Percentiles rank a stretch among this genome's conserved stretches.
phyloP scores from a whole-genome alignment of 2,329 filamentous ascomycete genomes.

The Dactylellina haptotyla region DNA sequence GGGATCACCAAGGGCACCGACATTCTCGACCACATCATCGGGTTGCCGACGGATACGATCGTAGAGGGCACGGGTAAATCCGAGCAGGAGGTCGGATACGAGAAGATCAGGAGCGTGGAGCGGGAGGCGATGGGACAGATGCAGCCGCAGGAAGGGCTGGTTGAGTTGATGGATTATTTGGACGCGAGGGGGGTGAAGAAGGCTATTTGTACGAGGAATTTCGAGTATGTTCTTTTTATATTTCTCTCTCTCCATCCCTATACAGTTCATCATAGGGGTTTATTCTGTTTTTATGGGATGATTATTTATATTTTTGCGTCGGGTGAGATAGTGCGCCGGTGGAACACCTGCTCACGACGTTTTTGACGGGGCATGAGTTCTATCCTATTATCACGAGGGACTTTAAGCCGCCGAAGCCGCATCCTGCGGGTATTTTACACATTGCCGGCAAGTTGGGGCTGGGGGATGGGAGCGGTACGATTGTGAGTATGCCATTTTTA shows the following conservation, averaged over 20 bases:
- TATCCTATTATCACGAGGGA: slow-evolving; percentile 84
- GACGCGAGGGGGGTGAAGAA: slow-evolving; percentile 74
- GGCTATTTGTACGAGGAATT: slow-evolving; percentile 84
- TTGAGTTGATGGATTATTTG: slow-evolving; percentile 82
- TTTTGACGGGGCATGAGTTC: slow-evolving; percentile 75
- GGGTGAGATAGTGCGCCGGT: slow-evolving; percentile 69
- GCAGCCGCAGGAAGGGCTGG: slow-evolving; percentile 81
- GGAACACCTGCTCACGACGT: slow-evolving; percentile 76
- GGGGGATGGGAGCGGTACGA: slow-evolving; percentile 63
- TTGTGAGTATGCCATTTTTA: slow-evolving; percentile 57
- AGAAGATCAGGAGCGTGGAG: slow-evolving; percentile 81
- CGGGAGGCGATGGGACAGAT: slow-evolving; percentile 81
- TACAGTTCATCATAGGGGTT: not conserved
- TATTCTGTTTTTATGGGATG: not conserved
- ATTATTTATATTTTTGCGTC: not conserved
- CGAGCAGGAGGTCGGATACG: slow-evolving; percentile 73
- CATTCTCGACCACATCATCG: slow-evolving; percentile 88
- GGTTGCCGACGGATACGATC: slow-evolving; percentile 68
- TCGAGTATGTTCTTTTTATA: slow-evolving; percentile 68
- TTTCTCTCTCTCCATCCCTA: not conserved
- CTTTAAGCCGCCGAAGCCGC: slow-evolving; percentile 83
- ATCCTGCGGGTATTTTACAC: slow-evolving; percentile 86
- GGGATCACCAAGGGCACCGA: slow-evolving; percentile 77
- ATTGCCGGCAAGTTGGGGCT: slow-evolving; percentile 82
- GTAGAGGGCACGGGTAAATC: slow-evolving; percentile 57